phyloP scores from a whole-genome alignment of 306 rosid genomes.

The Vigna radiata region DNA sequence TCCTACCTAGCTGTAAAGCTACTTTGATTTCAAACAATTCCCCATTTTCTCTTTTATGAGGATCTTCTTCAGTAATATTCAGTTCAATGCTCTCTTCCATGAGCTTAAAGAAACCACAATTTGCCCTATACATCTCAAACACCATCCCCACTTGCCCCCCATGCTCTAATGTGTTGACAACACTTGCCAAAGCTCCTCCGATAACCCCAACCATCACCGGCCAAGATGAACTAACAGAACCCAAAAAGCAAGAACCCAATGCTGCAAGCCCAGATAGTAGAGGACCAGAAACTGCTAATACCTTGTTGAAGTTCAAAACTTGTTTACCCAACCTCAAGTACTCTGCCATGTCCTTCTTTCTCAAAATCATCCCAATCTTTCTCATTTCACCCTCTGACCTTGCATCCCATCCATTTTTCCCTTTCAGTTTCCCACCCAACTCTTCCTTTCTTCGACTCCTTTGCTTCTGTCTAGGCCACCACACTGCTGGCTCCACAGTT shows the following conservation, averaged over 20 bases:
- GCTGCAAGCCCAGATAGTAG: slow-evolving; percentile 64
- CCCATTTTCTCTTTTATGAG: slow-evolving; percentile 70
- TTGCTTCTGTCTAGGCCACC: slow-evolving; percentile 70
- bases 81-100: slow-evolving; percentile 65
- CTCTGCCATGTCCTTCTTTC: slow-evolving; percentile 60
- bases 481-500: slow-evolving; percentile 66
- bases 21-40: slow-evolving; percentile 65
- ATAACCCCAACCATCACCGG: slow-evolving; percentile 61
- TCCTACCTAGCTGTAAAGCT: slow-evolving; percentile 73
- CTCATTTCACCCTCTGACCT: slow-evolving; percentile 70
- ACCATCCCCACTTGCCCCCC: slow-evolving; percentile 94
- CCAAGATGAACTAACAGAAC: slow-evolving; percentile 51
- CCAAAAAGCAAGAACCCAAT: slow-evolving; percentile 57
- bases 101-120: slow-evolving; percentile 69
- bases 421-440: slow-evolving; percentile 17
- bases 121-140: slow-evolving; percentile 69
- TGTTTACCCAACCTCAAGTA: slow-evolving; percentile 55
- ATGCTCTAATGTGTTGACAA: slow-evolving; percentile 73
- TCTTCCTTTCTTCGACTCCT: slow-evolving; percentile 13
- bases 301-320: slow-evolving; percentile 56
- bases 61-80: slow-evolving; percentile 55
- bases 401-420: slow-evolving; percentile 67
- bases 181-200: slow-evolving; percentile 69
- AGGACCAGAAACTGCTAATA: slow-evolving; percentile 75
- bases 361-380: slow-evolving; percentile 48